A percentile compares a stretch with the other conserved stretches of the same genome.
These are phyloP conservation scores for Amniculicola lignicola DNA, from an alignment of 495 filamentous ascomycete species.

Conservation along the genomic window DNA sequence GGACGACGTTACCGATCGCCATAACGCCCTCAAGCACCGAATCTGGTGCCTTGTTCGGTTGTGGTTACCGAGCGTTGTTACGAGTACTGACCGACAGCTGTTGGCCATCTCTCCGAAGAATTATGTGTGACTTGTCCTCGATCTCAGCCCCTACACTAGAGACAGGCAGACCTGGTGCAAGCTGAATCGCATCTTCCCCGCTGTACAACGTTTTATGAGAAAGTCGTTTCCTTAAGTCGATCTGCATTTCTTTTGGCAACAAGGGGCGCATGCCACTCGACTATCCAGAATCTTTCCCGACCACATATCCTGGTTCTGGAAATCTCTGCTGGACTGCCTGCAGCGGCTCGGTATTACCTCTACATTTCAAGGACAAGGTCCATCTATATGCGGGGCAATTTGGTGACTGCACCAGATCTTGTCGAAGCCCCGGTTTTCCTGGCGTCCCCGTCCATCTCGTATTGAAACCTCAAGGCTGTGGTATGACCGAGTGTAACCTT, in stretches of 20 bases:
- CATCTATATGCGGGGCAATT: too few species aligned
- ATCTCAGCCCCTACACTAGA: too few species aligned
- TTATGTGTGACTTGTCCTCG: too few species aligned
- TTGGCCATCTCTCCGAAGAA: too few species aligned
- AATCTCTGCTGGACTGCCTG: too few species aligned
- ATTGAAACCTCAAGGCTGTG: not conserved
- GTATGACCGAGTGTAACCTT: not conserved
- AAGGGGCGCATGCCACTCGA: too few species aligned
- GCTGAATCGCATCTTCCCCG: not conserved
- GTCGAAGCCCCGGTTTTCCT: not conserved
- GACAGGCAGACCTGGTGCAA: not conserved
- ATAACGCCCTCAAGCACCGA: not conserved
- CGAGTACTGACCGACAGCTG: too few species aligned
- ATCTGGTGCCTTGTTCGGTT: not conserved
- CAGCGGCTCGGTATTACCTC: too few species aligned
- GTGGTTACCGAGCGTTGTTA: constrained; percentile 18
- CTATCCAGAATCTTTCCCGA: too few species aligned
- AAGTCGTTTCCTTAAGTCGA: constrained; percentile 4
- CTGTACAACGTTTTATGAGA: constrained; percentile 17
- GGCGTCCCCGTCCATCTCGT: constrained; percentile 7
- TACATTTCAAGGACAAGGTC: too few species aligned
- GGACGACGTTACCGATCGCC: constrained; percentile 5
- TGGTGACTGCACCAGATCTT: not conserved
- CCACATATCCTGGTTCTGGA: too few species aligned
- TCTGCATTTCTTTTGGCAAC: not conserved